phyloP scores from a whole-genome alignment of 306 rosid species.

The Oemleria cerasiformis region DNA sequence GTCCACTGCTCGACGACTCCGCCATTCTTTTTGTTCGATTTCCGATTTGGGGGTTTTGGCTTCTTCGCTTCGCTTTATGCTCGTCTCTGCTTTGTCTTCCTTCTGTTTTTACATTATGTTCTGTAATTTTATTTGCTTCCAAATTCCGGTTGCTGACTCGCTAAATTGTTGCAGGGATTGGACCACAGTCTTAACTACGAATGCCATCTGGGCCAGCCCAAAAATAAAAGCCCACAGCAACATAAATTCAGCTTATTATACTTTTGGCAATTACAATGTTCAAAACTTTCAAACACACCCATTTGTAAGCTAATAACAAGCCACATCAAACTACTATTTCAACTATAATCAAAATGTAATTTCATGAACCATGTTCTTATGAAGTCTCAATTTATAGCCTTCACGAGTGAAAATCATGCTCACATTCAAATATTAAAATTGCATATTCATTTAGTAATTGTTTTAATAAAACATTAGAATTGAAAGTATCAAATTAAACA shows the following conservation, averaged over 20 bases:
- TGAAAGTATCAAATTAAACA: too few species aligned
- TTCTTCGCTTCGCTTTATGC: not conserved
- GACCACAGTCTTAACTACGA: not conserved
- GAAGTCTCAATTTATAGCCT: too few species aligned
- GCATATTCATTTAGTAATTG: too few species aligned
- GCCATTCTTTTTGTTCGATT: slow-evolving; percentile 41
- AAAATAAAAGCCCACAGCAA: not conserved
- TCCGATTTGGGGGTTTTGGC: slow-evolving; percentile 1
- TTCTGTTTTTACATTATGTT: not conserved
- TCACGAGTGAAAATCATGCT: too few species aligned
- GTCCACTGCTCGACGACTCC: slow-evolving; percentile 90
- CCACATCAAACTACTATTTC: too few species aligned
- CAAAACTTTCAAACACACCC: too few species aligned
- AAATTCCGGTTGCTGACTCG: not conserved
- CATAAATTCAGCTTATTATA: not conserved
- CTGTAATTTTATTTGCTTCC: not conserved
- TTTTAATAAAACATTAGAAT: too few species aligned
- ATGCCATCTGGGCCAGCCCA: not conserved
- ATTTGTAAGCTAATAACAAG: too few species aligned
- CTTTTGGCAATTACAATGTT: too few species aligned
- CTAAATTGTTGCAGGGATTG: not conserved
- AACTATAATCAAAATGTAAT: too few species aligned
- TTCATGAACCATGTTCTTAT: too few species aligned
- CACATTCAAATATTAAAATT: too few species aligned
- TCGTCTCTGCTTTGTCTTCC: not conserved